Evolutionary conservation across 2,329 filamentous ascomycete species (phyloP), one percentile per base, ranked within the genome.

Genomic region (Arthrobotrys sinensis): DNA sequence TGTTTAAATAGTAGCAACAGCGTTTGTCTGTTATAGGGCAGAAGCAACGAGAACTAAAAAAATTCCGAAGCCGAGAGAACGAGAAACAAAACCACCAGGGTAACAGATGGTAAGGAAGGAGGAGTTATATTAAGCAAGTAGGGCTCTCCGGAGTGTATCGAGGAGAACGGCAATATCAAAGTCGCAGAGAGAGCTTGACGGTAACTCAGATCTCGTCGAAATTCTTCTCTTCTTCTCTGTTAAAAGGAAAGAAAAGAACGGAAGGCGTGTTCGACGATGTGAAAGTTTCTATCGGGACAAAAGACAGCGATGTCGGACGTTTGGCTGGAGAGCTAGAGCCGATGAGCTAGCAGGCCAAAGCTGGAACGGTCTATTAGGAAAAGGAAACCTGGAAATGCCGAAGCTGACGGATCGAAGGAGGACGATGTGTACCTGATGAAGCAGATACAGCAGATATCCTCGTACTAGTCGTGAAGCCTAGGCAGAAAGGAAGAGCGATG

Each of bases 201-300:
- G 73, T 77, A 77, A 77, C 73, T 60, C 57, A 53, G 73, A 77
- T 77, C 73, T 77, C 73, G 73, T 77, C 73, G 38, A 62, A 11
- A 43, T 52, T 70, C 67, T 70, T 63, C 53, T 62, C 53, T 48
- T 60, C 55, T 60, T 60, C 55, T 60, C 55, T 60, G 43, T 28
- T 60, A 60, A 60, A 60, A 60, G 36, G 55, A 60, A 60, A 60
- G 55, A 60, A 60, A 60, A 60, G 55, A 60, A 60, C 40, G 55
- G 55, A 60, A 60, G 55, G 55, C 55, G 55, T 60, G 36, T 43
- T 60, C 55, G 55, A 60, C 55, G 55, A 43, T 28, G 36, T 40
- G 16, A 38, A 32, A 28, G 16, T 60, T 60, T 60, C 55, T 60
- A 60, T 60, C 21, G 55, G 19, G 55, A 43, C 34, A n/a, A 52